phyloP scores from a whole-genome alignment of 306 rosid genomes.

The Ochetophila trinervis region DNA sequence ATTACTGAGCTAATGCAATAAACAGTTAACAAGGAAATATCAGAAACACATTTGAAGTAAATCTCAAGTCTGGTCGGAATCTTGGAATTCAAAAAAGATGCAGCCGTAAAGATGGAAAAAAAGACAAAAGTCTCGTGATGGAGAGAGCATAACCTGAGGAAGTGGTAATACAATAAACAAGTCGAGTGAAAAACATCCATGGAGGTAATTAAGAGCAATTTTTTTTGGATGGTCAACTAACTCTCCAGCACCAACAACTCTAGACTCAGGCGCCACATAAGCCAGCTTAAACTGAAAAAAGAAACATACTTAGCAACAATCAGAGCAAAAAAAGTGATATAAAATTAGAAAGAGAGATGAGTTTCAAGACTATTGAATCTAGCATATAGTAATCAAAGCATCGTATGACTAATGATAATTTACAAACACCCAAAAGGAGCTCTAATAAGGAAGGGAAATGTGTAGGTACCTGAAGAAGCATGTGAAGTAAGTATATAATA shows the following conservation, averaged over 20 bases:
- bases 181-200: constrained; percentile 56
- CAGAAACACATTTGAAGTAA: not conserved
- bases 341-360: too few species aligned
- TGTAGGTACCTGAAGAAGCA: constrained; percentile 73
- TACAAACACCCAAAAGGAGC: not conserved
- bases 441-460: not conserved
- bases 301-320: not conserved
- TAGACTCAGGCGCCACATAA: constrained; percentile 77
- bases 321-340: too few species aligned
- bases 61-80: not conserved
- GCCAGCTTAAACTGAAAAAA: constrained; percentile 79
- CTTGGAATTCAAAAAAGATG: not conserved
- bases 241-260: constrained; percentile 86
- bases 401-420: not conserved
- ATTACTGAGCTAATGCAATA: too few species aligned
- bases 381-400: not conserved
- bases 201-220: constrained; percentile 62
- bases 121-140: not conserved
- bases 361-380: too few species aligned
- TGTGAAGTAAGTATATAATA: constrained; percentile 57
- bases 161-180: constrained; percentile 61
- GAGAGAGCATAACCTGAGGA: constrained; percentile 61
- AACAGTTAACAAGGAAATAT: not conserved
- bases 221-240: constrained; percentile 73
- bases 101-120: too few species aligned